Evolutionary conservation across 805 yeast species (phyloP).

Genomic region (Candida sakaeoensis): DNA sequence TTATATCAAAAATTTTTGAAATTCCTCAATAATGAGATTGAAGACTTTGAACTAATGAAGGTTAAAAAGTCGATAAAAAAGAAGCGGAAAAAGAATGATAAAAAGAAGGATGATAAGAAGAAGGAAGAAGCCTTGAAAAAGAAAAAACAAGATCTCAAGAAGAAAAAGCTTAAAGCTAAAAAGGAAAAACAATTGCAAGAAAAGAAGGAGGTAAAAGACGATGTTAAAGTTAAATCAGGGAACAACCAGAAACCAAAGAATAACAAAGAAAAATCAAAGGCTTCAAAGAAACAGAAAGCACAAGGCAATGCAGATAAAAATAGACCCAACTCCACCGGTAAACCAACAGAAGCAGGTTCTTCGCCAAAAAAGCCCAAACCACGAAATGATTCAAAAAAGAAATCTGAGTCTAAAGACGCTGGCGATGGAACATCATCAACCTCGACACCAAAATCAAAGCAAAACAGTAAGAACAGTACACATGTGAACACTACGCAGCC

Average conservation of each 20-base stretch:
- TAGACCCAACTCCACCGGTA: not conserved
- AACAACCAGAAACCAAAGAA: not conserved
- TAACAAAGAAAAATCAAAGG: not conserved
- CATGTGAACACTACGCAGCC: too few relatives aligned
- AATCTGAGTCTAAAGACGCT: not conserved
- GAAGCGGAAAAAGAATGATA: constrained; percentile 7
- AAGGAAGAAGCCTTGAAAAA: constrained; percentile 11
- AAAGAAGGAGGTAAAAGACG: constrained; percentile 9
- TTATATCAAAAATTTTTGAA: constrained; percentile 12
- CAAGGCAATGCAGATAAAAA: not conserved
- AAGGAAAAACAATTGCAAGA: constrained; percentile 10
- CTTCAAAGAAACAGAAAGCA: too few relatives aligned
- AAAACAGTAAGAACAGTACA: not conserved
- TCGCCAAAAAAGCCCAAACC: not conserved
- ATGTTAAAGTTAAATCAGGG: not conserved
- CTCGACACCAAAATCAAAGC: not conserved
- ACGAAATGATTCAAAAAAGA: not conserved
- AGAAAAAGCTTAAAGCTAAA: constrained; percentile 11
- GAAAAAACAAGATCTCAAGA: constrained; percentile 9
- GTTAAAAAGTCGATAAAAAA: constrained; percentile 10
- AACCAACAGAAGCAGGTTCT: not conserved
- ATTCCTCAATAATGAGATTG: constrained; percentile 9
- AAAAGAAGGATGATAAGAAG: constrained; percentile 9
- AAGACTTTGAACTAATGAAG: constrained; percentile 10
- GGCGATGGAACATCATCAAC: too few relatives aligned